Evolutionary conservation across 2,329 filamentous ascomycete genomes (phyloP).

Genomic region (Scytalidium lignicola): DNA sequence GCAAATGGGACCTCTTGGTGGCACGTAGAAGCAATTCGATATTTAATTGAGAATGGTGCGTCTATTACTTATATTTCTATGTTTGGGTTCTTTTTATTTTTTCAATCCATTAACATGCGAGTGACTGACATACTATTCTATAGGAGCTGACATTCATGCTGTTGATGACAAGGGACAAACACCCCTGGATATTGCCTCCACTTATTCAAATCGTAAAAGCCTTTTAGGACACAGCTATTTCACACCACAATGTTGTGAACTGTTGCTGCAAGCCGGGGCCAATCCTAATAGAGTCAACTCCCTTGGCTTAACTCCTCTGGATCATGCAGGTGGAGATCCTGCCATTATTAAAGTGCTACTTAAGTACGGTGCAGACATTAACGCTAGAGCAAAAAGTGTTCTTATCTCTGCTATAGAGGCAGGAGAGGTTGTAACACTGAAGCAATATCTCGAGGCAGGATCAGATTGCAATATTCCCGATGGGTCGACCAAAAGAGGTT

Average conservation of each 20-base stretch:
- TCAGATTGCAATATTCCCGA: conserved; percentile 8
- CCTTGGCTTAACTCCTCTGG: conserved; percentile 1
- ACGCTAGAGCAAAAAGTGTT: conserved; percentile 1
- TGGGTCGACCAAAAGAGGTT: neutral
- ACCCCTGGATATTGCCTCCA: conserved; percentile 1
- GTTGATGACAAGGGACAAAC: conserved; percentile 7
- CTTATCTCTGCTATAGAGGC: conserved; percentile 7
- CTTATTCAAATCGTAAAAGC: neutral
- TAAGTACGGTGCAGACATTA: conserved; percentile 5
- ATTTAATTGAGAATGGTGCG: conserved; percentile 3
- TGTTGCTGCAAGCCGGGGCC: conserved; percentile 4
- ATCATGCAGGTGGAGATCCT: neutral
- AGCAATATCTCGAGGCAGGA: conserved; percentile 5
- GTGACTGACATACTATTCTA: neutral
- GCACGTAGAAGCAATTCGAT: conserved; percentile 3
- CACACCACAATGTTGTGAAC: neutral
- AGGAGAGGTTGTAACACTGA: conserved; percentile 3
- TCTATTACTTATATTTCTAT: neutral
- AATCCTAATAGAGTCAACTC: neutral
- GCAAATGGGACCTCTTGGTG: conserved; percentile 1
- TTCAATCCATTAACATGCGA: neutral
- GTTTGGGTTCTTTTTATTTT: neutral
- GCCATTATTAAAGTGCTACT: conserved; percentile 2
- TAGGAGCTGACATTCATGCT: conserved; percentile 8
- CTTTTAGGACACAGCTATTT: neutral